Base-by-base conservation (phyloP, 192 early-diverging fungal species). In the Backusella westeae region DNA sequence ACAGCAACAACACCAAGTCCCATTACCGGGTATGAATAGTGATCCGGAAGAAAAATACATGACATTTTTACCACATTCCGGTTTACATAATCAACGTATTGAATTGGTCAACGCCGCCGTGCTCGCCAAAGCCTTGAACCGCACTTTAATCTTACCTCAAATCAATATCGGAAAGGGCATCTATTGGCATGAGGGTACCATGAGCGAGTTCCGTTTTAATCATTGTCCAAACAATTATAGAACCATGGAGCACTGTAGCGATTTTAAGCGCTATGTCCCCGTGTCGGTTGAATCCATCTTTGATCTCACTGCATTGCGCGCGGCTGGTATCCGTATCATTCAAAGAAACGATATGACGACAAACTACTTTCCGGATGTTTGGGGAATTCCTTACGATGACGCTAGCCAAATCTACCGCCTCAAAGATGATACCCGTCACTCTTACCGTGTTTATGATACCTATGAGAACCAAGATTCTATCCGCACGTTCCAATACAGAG, bases 61-160 rank as follows among this genome's bases (percentile, higher is more conserved):
- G 6, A 85, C 85, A 3, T 89, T 78, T 74, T 56, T 86, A 14
- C 88, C 88, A 1, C 88, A 89, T 29, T 87, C 86, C 41, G 88
- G 88, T 14, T 82, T 89, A 52, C 86, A 89, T 39, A 89, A 89
- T 70, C 88, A 89, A 74, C 75, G 86, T 1, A 77, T 87, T 23
- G 83, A 83, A 39, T 80, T 89, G 26, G 79, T 86, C 29, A 87
- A 89, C 44, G 88, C 86, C 1, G 41, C 84, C 12, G 46, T 85
- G 9, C 41, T 89, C 17, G 86, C 88, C 3, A 80, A 84, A 32
- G 46, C 74, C 8, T 74, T 87, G 44, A 86, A 87, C 63, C 65
- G 86, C 23, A 89, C 88, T n/a, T 72, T 89, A 56, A 84, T 89
- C 44, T 80, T 89, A 69, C 88, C 88, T 35, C 68, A 73, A 41